Evolutionary conservation across 306 rosid species (phyloP).

Genomic region (Glycyrrhiza uralensis): DNA sequence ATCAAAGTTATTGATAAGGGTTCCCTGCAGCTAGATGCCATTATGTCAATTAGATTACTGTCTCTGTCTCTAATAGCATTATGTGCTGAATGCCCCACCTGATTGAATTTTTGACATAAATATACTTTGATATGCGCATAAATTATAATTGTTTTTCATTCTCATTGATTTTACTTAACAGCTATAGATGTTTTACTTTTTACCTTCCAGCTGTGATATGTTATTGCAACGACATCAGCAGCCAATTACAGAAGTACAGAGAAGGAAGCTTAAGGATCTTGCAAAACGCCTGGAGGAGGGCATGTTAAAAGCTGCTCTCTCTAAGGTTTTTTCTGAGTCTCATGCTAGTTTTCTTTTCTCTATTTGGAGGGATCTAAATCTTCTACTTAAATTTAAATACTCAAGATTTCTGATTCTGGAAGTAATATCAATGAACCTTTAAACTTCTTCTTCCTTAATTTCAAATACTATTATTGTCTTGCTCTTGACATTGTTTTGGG

Average conservation of each 20-base stretch:
- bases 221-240: slow-evolving; percentile 46
- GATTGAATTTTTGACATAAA: background rate
- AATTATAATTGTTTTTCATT: background rate
- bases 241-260: slow-evolving; percentile 38
- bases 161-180: background rate
- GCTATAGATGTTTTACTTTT: slow-evolving; percentile 3
- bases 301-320: slow-evolving; percentile 51
- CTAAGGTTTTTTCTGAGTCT: slow-evolving; percentile 53
- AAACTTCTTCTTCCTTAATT: background rate
- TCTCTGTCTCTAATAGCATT: background rate
- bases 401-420: slow-evolving; percentile 6
- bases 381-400: background rate
- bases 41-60: background rate
- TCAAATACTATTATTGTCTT: background rate
- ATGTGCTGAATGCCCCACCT: background rate
- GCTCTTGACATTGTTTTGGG: slow-evolving; percentile 27
- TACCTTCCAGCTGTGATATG: slow-evolving; percentile 50
- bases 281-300: slow-evolving; percentile 84
- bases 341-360: background rate
- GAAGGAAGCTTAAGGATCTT: slow-evolving; percentile 50
- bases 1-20: slow-evolving; percentile 1
- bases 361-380: background rate
- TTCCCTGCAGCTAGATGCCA: background rate
- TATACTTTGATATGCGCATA: background rate
- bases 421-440: slow-evolving; percentile 9